These are phyloP conservation scores for Candida fluviatilis DNA, from an alignment of 805 yeast genomes.

Conservation along the genomic window DNA sequence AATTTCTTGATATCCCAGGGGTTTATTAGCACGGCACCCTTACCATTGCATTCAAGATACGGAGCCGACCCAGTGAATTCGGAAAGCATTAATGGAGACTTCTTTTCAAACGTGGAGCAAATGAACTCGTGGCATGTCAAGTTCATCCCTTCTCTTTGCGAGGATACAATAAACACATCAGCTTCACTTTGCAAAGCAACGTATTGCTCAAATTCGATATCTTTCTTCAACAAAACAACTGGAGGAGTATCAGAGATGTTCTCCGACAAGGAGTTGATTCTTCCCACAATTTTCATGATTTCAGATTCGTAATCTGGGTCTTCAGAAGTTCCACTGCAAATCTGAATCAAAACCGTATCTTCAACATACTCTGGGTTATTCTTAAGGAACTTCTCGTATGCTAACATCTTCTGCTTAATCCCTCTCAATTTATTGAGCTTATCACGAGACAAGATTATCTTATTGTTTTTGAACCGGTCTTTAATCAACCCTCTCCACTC, in stretches of 20 bases:
- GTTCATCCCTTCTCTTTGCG: conserved; percentile 96
- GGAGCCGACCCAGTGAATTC: conserved; percentile 95
- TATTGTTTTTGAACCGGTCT: conserved; percentile 72
- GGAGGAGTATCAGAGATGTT: conserved; percentile 76
- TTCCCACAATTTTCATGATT: conserved; percentile 69
- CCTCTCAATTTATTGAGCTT: conserved; percentile 87
- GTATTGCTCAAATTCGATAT: conserved; percentile 84
- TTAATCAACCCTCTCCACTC: conserved; percentile 69
- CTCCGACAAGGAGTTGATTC: conserved; percentile 75
- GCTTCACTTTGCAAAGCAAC: conserved; percentile 84
- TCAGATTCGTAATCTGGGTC: conserved; percentile 70
- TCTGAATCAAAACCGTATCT: conserved; percentile 74
- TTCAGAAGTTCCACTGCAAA: conserved; percentile 56
- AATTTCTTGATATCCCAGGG: conserved; percentile 84
- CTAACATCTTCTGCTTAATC: conserved; percentile 77
- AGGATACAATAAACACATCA: conserved; percentile 79
- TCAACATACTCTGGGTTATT: conserved; percentile 69
- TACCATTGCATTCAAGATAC: conserved; percentile 47
- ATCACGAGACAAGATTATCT: conserved; percentile 80
- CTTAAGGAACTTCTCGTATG: conserved; percentile 74
- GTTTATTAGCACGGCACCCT: conserved; percentile 74
- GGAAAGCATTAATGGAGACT: conserved; percentile 80
- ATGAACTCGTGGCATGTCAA: conserved; percentile 93
- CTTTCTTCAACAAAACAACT: conserved; percentile 83
- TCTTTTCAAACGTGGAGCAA: conserved; percentile 63